Conservation (phyloP, 305 asterid species). For the Fraxinus latifolia region DNA sequence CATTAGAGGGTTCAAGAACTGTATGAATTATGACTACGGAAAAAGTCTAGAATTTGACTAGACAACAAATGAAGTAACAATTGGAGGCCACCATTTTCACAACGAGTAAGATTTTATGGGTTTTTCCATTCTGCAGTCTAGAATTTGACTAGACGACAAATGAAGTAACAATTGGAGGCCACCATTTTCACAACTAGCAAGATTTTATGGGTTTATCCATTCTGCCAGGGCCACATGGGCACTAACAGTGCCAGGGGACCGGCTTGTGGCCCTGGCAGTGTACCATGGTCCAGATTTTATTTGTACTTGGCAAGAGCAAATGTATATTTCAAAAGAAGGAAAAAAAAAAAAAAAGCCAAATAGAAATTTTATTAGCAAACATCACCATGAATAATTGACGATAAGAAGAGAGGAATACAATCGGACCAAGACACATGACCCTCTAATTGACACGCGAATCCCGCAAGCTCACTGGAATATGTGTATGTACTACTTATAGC, state of each 20-base stretch:
- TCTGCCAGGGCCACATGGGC: neutral
- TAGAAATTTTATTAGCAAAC: neutral
- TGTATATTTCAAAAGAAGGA: neutral
- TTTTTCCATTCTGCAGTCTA: neutral
- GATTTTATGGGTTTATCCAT: too few species aligned
- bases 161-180: too few species aligned
- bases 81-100: neutral
- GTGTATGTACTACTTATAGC: neutral
- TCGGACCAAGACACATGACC: neutral
- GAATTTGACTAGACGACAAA: too few species aligned
- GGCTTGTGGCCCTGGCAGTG: neutral
- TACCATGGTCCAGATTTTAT: neutral
- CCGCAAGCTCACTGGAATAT: neutral
- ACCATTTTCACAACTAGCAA: too few species aligned
- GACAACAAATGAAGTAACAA: neutral
- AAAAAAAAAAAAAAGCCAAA: neutral
- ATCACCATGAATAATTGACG: neutral
- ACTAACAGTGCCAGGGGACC: neutral
- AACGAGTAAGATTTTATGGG: neutral
- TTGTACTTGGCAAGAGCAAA: neutral
- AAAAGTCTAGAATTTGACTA: neutral
- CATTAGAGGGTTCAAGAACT: slow-evolving; percentile 41
- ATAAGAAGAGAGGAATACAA: neutral
- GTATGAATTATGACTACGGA: neutral
- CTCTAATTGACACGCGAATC: neutral